Percentiles rank a stretch among this genome's conserved stretches.
Evolutionary conservation across 192 early-diverging fungal genomes (phyloP).

Genomic region (Coemansia sp.): DNA sequence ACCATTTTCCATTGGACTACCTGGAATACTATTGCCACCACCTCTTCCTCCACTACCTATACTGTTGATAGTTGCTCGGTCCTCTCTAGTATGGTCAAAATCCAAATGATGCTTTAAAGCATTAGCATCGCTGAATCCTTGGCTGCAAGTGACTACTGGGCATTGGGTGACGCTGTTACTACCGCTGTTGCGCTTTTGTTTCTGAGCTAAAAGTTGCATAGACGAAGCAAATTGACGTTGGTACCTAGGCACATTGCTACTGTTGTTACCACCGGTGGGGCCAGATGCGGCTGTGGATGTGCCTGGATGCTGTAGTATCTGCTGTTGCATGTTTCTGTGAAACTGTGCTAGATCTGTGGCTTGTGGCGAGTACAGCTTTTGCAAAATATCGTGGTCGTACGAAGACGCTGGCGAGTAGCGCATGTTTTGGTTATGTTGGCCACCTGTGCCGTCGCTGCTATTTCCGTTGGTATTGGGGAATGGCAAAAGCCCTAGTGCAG

Average conservation of each 20-base stretch:
- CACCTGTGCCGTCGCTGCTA: too few relatives aligned
- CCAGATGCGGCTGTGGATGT: neutral
- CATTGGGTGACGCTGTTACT: slow-evolving; percentile 20
- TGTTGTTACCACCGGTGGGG: neutral
- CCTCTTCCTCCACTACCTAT: neutral
- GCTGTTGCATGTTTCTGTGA: too few relatives aligned
- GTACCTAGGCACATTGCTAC: slow-evolving; percentile 6
- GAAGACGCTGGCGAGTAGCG: too few relatives aligned
- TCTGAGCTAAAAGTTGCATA: slow-evolving; percentile 2
- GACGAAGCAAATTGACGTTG: slow-evolving; percentile 11
- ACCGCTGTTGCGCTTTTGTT: neutral
- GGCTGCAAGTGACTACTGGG: slow-evolving; percentile 13
- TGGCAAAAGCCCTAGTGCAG: slow-evolving; percentile 25
- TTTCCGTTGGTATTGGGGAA: neutral
- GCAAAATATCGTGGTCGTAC: too few relatives aligned
- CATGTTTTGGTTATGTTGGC: too few relatives aligned
- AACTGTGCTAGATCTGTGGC: slow-evolving; percentile 33
- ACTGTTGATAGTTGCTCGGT: neutral
- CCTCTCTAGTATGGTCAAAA: slow-evolving; percentile 30
- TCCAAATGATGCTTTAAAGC: slow-evolving; percentile 31
- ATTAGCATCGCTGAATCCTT: slow-evolving; percentile 38
- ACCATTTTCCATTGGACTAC: slow-evolving; percentile 25
- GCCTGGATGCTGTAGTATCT: neutral
- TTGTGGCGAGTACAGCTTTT: slow-evolving; percentile 26
- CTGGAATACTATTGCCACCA: slow-evolving; percentile 23